Percentiles rank a stretch among this genome's conserved stretches.
Evolutionary conservation across 305 asterid species (phyloP).

Genomic region (Fraxinus velutina): DNA sequence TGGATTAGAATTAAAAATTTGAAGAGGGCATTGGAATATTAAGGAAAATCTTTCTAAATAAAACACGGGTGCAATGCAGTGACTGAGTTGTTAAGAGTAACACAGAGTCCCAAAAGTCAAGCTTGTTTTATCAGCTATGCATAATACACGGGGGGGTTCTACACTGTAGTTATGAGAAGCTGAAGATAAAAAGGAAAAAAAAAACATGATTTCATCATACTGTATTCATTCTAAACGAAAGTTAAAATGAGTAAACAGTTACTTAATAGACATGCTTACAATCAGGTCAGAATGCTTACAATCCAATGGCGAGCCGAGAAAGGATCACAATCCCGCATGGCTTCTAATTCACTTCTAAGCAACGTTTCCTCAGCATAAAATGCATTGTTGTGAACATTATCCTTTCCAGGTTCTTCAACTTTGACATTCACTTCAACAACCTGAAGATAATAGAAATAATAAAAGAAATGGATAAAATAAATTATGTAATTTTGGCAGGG

Average conservation of each 20-base stretch:
- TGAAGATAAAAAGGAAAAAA: not conserved
- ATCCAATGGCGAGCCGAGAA: conserved; percentile 94
- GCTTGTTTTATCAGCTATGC: not conserved
- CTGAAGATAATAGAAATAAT: conserved; percentile 34
- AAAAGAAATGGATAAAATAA: conserved; percentile 9
- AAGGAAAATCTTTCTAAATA: not conserved
- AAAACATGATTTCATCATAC: not conserved
- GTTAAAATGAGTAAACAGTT: not conserved
- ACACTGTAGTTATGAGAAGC: not conserved
- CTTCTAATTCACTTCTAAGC: conserved; percentile 80
- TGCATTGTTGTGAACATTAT: conserved; percentile 86
- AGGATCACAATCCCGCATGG: conserved; percentile 96
- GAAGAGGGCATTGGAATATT: not conserved
- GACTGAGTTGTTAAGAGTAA: not conserved
- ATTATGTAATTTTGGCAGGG: conserved; percentile 12
- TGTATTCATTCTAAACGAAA: not conserved
- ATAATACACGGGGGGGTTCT: not conserved
- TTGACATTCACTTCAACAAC: conserved; percentile 89
- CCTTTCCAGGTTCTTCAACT: conserved; percentile 85
- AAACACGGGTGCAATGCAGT: not conserved
- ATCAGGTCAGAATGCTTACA: conserved; percentile 47
- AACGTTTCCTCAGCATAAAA: conserved; percentile 86
- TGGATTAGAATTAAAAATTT: not conserved
- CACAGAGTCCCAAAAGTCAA: not conserved
- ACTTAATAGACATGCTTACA: conserved; percentile 3